These are phyloP conservation scores for Thymus mandschuricus DNA, from an alignment of 257 asterid genomes.

Conservation along the genomic window DNA sequence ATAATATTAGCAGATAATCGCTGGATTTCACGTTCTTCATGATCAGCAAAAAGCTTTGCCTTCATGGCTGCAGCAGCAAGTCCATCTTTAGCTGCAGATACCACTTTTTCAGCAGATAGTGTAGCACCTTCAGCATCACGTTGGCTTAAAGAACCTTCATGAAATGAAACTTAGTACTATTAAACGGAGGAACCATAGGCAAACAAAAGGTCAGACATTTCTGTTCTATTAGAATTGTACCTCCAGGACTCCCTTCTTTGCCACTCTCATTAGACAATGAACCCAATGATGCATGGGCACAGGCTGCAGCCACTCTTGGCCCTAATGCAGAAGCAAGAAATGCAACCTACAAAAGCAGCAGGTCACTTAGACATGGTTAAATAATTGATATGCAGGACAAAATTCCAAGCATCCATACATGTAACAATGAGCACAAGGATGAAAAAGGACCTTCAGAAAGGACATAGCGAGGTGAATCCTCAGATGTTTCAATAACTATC, in stretches of 20 bases:
- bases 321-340: slow-evolving; percentile 93
- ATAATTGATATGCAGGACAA: not conserved
- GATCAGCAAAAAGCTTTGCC: slow-evolving; percentile 98
- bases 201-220: slow-evolving; percentile 33
- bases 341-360: slow-evolving; percentile 68
- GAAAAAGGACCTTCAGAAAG: slow-evolving; percentile 16
- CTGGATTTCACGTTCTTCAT: slow-evolving; percentile 99
- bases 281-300: slow-evolving; percentile 90
- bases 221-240: slow-evolving; percentile 45
- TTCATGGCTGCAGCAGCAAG: slow-evolving; percentile 93
- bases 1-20: slow-evolving; percentile 91
- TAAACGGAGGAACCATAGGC: slow-evolving; percentile 15
- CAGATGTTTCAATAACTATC: slow-evolving; percentile 2
- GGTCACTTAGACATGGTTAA: slow-evolving; percentile 5
- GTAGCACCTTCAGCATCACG: slow-evolving; percentile 55
- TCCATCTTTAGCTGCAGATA: slow-evolving; percentile 86
- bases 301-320: slow-evolving; percentile 98
- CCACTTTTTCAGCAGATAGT: slow-evolving; percentile 67
- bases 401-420: slow-evolving; percentile 9
- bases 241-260: slow-evolving; percentile 60
- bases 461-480: not conserved
- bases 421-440: not conserved
- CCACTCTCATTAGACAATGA: slow-evolving; percentile 62
- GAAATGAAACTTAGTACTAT: slow-evolving; percentile 25
- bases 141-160: slow-evolving; percentile 57